Conservation (phyloP, 306 rosid genomes). For the Cucumis hystrix region DNA sequence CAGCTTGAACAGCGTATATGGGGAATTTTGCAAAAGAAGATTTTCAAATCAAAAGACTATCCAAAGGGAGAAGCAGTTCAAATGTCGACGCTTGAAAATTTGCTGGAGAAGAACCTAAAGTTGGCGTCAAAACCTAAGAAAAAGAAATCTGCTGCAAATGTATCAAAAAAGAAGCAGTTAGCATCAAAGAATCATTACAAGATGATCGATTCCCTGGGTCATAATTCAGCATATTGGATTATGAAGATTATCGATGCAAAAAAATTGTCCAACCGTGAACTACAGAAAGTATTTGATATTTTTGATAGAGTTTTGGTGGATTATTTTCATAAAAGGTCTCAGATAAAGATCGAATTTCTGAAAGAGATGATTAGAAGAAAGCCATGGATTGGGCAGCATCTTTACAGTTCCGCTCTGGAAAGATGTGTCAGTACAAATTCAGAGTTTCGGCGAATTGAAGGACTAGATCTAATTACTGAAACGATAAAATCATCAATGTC, state of each 20-base stretch:
- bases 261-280: conserved; percentile 34
- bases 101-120: conserved; percentile 65
- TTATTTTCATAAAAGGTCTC: conserved; percentile 65
- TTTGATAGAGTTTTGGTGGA: conserved; percentile 37
- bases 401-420: conserved; percentile 50
- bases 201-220: conserved; percentile 56
- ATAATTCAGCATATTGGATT: conserved; percentile 77
- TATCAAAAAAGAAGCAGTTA: conserved; percentile 48
- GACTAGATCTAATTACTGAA: conserved; percentile 56
- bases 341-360: conserved; percentile 59
- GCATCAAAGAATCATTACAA: conserved; percentile 54
- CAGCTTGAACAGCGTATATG: conserved; percentile 91
- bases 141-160: conserved; percentile 41
- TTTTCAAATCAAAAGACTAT: conserved; percentile 66
- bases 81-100: conserved; percentile 51
- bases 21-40: conserved; percentile 77
- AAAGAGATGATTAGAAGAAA: conserved; percentile 66
- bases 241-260: conserved; percentile 63
- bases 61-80: conserved; percentile 70
- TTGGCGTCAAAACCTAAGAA: conserved; percentile 74
- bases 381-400: conserved; percentile 65
- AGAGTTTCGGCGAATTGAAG: conserved; percentile 69
- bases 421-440: conserved; percentile 57
- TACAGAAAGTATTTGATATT: conserved; percentile 41
- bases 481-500: conserved; percentile 37